phyloP scores from a whole-genome alignment of 148 eudicot species.

The Nepenthes mirabilis region DNA sequence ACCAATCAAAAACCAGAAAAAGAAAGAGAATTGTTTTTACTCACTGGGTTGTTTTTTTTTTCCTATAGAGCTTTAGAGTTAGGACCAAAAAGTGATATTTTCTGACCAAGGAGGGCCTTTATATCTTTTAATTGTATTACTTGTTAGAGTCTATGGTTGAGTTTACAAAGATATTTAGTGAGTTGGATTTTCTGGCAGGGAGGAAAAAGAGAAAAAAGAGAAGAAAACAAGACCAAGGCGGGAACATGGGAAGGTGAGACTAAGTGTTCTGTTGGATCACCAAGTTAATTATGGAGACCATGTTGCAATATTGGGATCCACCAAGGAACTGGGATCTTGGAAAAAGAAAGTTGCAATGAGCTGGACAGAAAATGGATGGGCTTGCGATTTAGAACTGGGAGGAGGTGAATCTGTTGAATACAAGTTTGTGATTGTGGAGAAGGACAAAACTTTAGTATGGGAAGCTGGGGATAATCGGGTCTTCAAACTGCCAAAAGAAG shows the following conservation, averaged over 20 bases:
- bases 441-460: conserved; percentile 54
- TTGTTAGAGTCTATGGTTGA: too few species aligned
- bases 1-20: too few species aligned
- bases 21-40: too few species aligned
- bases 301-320: conserved; percentile 58
- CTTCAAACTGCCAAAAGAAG: conserved; percentile 43
- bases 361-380: conserved; percentile 90
- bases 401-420: conserved; percentile 53
- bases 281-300: conserved; percentile 86
- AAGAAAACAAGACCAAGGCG: conserved; percentile 12
- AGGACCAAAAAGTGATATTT: too few species aligned
- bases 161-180: background rate
- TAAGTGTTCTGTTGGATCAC: conserved; percentile 52
- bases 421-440: conserved; percentile 57
- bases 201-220: conserved; percentile 17
- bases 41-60: too few species aligned
- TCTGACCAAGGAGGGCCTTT: too few species aligned
- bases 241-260: conserved; percentile 37
- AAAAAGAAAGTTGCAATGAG: conserved; percentile 46
- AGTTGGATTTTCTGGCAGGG: conserved; percentile 12
- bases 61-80: too few species aligned
- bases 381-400: conserved; percentile 37
- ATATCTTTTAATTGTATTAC: too few species aligned
- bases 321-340: conserved; percentile 78
- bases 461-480: conserved; percentile 72